phyloP scores from a whole-genome alignment of 2,329 filamentous ascomycete genomes.

The Davidsoniella virescens region DNA sequence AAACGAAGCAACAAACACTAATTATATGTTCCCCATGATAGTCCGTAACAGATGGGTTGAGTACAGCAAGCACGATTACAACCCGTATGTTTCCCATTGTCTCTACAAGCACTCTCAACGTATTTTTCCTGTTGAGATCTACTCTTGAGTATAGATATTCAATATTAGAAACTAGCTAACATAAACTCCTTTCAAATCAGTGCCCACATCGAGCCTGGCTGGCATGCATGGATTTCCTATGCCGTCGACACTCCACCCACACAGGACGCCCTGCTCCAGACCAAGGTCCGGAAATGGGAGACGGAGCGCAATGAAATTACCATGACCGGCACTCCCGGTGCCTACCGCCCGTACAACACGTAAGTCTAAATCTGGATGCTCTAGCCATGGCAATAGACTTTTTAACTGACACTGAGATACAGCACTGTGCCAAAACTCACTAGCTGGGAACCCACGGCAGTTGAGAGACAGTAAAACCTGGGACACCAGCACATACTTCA shows the following conservation, averaged over 20 bases:
- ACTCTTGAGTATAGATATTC: too few relatives aligned
- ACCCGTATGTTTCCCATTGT: slow-evolving; percentile 30
- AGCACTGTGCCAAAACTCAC: slow-evolving; percentile 38
- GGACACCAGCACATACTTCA: neutral
- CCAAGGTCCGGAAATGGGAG: slow-evolving; percentile 60
- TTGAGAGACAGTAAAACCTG: slow-evolving; percentile 15
- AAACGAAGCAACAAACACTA: neutral
- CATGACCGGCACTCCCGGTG: slow-evolving; percentile 57
- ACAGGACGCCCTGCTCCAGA: slow-evolving; percentile 54
- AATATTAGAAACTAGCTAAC: neutral
- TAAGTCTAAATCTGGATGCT: slow-evolving; percentile 32
- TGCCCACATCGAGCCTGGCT: slow-evolving; percentile 81
- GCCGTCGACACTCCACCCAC: slow-evolving; percentile 72
- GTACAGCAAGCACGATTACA: slow-evolving; percentile 76
- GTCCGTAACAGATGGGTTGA: slow-evolving; percentile 96
- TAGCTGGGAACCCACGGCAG: slow-evolving; percentile 31
- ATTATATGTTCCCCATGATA: slow-evolving; percentile 21
- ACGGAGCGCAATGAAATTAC: slow-evolving; percentile 54
- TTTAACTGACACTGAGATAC: neutral
- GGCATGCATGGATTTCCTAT: slow-evolving; percentile 98
- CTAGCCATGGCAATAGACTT: neutral
- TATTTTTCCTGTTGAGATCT: neutral
- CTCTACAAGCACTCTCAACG: too few relatives aligned
- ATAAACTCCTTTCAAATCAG: neutral
- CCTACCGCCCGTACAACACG: slow-evolving; percentile 92